Evolutionary conservation across 2,329 filamentous ascomycete species (phyloP), one percentile per base, ranked within the genome.

Genomic region (Fusarium sp.): DNA sequence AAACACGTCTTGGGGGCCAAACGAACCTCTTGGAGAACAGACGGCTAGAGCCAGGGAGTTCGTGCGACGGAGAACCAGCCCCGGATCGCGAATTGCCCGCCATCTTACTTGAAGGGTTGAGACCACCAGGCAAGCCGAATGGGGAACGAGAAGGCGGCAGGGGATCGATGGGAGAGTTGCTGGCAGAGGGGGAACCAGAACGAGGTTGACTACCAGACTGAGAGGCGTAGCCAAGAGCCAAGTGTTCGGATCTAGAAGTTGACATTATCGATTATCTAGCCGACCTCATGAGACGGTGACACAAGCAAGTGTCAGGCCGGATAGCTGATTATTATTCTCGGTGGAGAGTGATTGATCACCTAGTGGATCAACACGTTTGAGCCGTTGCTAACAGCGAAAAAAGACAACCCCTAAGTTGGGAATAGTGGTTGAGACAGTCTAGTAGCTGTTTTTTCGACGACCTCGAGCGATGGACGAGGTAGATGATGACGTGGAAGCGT

Each of bases 21-120:
- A 82, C 89, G 76, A 87, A 97, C 94, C 96, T 90, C 84, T 98
- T 98, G 66, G 94, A 94, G 81, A 92, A 97, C 62, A 98, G 84
- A 74, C 95, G 87, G 77, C 85, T 82, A 55, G 88, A 89, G 59
- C 90, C 89, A 43, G 83, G 80, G 77, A 94, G 88, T 71, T 98
- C 96, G 83, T 97, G 94, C 80, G 94, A 97, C 74, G 96, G 96
- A 86, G 96, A 99, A 78, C 94, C 94, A 83, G 93, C 89, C 84
- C 94, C 94, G 76, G 95, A 91, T 83, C 95, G 87, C 74, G 87
- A 79, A 73, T 80, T 83, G 69, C 82, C 82, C 66, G 85, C 80
- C 85, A 90, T 88, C 76, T 88, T 89, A 74, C 81, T 80, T 61
- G 83, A 79, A 62, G 84, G 80, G 63, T 83, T 89, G 72, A 92